Conservation (phyloP, 805 yeast genomes). For the Kodamaea restingae region DNA sequence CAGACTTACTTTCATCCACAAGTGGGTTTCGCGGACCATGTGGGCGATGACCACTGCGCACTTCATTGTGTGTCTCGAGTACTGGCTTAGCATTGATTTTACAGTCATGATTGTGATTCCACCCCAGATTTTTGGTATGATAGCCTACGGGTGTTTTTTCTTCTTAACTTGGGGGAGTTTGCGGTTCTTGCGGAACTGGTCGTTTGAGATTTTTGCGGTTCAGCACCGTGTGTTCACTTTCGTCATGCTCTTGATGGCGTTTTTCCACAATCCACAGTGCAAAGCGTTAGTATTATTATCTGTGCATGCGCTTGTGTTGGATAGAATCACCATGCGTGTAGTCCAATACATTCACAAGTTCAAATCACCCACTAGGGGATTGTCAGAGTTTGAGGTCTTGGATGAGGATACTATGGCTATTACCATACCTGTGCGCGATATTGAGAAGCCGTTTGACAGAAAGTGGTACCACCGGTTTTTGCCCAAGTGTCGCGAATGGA, state of each 20-base stretch:
- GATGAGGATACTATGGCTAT: conserved; percentile 41
- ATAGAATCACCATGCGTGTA: conserved; percentile 31
- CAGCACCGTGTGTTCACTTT: conserved; percentile 41
- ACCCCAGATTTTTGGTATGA: conserved; percentile 49
- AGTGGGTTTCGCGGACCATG: conserved; percentile 42
- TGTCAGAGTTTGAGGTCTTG: conserved; percentile 34
- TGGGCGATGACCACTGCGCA: conserved; percentile 36
- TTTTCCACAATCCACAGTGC: conserved; percentile 38
- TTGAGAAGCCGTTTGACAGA: conserved; percentile 11
- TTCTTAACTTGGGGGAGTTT: conserved; percentile 35
- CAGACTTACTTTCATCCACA: conserved; percentile 36
- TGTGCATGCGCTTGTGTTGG: conserved; percentile 41
- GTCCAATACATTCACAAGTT: conserved; percentile 29
- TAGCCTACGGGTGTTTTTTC: conserved; percentile 37
- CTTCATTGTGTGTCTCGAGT: conserved; percentile 25
- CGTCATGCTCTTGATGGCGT: conserved; percentile 39
- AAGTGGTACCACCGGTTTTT: conserved; percentile 27
- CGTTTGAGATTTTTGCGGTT: conserved; percentile 42
- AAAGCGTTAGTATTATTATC: conserved; percentile 35
- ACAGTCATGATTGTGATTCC: conserved; percentile 42
- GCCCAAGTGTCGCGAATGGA: conserved; percentile 42
- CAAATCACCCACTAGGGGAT: conserved; percentile 36
- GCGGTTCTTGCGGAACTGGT: conserved; percentile 31
- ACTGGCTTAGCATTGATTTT: conserved; percentile 41
- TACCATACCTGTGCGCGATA: conserved; percentile 30